These are phyloP conservation scores for Cladosporium velox DNA, from an alignment of 2,329 filamentous ascomycete genomes.

Conservation along the genomic window DNA sequence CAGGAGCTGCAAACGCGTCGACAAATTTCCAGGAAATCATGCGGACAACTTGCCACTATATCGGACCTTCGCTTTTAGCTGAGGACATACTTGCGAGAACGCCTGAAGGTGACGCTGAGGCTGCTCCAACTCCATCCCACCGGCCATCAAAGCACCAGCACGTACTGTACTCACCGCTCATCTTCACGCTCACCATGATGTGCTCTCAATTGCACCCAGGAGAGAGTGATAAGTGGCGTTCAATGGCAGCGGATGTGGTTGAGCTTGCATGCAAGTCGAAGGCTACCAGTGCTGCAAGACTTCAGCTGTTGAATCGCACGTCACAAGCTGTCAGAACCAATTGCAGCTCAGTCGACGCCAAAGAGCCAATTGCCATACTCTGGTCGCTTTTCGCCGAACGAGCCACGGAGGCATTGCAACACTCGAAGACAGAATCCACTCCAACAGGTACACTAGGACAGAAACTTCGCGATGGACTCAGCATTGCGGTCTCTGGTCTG, in stretches of 20 bases:
- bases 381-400: conserved; percentile 12
- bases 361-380: not conserved
- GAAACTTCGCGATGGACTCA: conserved; percentile 69
- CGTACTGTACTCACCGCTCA: conserved; percentile 60
- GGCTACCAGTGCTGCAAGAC: conserved; percentile 15
- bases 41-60: conserved; percentile 24
- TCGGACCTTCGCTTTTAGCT: conserved; percentile 28
- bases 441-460: conserved; percentile 46
- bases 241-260: conserved; percentile 1
- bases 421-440: conserved; percentile 8
- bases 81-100: conserved; percentile 53
- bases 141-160: conserved; percentile 55
- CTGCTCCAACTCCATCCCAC: conserved; percentile 67
- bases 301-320: conserved; percentile 17
- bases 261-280: conserved; percentile 18
- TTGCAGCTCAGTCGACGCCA: not conserved
- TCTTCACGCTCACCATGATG: conserved; percentile 53
- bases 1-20: not conserved
- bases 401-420: not conserved
- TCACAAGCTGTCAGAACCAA: conserved; percentile 9
- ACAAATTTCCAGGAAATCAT: conserved; percentile 12
- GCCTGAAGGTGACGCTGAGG: conserved; percentile 58
- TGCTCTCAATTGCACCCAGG: conserved; percentile 1
- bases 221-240: not conserved
- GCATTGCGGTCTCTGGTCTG: conserved; percentile 66